These are phyloP conservation scores for Aspergillus sclerotialis DNA, from an alignment of 2,329 filamentous ascomycete genomes.

Conservation along the genomic window DNA sequence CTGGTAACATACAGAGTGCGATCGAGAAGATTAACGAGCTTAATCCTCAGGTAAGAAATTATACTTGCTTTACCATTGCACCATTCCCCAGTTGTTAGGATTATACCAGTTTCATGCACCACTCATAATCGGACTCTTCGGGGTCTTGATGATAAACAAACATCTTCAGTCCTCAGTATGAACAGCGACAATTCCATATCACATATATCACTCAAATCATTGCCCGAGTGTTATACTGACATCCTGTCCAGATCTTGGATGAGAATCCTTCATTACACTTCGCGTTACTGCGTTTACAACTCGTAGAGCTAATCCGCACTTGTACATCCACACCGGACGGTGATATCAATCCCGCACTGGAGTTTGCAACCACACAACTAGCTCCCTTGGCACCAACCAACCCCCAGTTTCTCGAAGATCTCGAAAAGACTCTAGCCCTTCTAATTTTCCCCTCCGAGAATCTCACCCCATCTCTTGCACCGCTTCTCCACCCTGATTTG, in stretches of 20 bases:
- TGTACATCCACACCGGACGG: slow-evolving; percentile 60
- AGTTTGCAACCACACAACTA: slow-evolving; percentile 81
- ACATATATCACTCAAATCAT: slow-evolving; percentile 6
- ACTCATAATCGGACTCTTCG: slow-evolving; percentile 84
- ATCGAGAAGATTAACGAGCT: slow-evolving; percentile 84
- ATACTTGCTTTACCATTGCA: slow-evolving; percentile 1
- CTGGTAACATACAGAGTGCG: slow-evolving; percentile 75
- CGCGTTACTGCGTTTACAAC: slow-evolving; percentile 76
- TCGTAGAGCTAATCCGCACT: slow-evolving; percentile 83
- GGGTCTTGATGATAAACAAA: slow-evolving; percentile 80
- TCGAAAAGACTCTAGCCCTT: slow-evolving; percentile 89
- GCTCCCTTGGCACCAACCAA: slow-evolving; percentile 80
- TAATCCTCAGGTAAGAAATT: slow-evolving; percentile 74
- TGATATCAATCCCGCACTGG: slow-evolving; percentile 72
- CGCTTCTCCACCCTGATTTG: slow-evolving; percentile 70
- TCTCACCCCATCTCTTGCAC: slow-evolving; percentile 66
- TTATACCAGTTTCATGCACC: slow-evolving; percentile 99
- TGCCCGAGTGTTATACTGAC: slow-evolving; percentile 16
- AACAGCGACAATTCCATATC: slow-evolving; percentile 41
- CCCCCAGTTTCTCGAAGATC: slow-evolving; percentile 70
- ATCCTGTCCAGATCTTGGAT: slow-evolving; percentile 67
- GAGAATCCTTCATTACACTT: slow-evolving; percentile 79
- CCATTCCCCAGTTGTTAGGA: slow-evolving; percentile 58
- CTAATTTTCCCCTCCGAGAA: slow-evolving; percentile 80
- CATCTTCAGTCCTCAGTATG: slow-evolving; percentile 83